Base-by-base conservation (phyloP, 164 flowering plant species). In the Vitis cinerea region DNA sequence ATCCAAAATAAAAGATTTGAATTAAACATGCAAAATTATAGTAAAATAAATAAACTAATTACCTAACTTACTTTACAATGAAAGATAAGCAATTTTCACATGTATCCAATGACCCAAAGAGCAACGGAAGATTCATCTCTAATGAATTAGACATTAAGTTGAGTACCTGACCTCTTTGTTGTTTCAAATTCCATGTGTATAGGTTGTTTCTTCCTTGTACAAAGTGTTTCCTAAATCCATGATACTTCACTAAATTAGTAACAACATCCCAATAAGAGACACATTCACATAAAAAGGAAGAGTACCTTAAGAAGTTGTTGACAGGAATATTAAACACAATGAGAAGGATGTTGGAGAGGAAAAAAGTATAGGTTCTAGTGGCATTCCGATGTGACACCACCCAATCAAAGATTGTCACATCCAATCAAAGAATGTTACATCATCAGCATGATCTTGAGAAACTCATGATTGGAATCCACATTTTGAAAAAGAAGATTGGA, bases 401-500 rank as follows among this genome's bases (percentile, higher is more conserved):
- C 6, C 89, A 79, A 65, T 91, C 97, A 29, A 74, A 60, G 15
- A 82, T 23, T 3, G 80, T 65, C 19, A 19, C 19, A 19, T 19
- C 19, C 19, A 19, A 19, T 19, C 19, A 19, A 19, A 19, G 19
- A 19, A 19, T 19, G 19, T 19, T 37, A 58, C 15, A 8, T 75
- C 80, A 37, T 75, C 86, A 44, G 73, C 78, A 55, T 71, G 78
- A n/a, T 55, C 75, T 30, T 66, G 75, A 16, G 83, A 51, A 27
- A 53, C 69, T 48, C 98, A 77, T 3, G 84, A 79, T 9, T 93
- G 87, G 90, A 90, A 77, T 92, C 98, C 3, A 93, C 83, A 65
- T 84, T 93, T 19, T 97, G 97, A 14, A 96, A 84, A 8, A 96
- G 84, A 63, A 96, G 80, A 76, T 96, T 96, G 59, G 98, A 93